Evolutionary conservation across 2,329 filamentous ascomycete species (phyloP).

Genomic region (Colletotrichum sublineola): DNA sequence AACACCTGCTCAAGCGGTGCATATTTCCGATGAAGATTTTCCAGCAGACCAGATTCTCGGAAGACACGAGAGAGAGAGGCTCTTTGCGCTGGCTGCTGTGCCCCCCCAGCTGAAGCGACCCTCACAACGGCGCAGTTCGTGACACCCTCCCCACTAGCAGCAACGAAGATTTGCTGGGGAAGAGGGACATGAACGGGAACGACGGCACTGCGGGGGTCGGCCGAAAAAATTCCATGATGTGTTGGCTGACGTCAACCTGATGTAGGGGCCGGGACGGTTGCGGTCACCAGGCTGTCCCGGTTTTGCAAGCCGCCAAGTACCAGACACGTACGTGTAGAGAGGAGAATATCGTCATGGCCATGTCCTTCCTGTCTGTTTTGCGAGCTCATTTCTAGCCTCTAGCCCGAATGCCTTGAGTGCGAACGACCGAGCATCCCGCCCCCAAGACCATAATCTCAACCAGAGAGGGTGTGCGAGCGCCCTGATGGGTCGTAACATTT

Average conservation of each 20-base stretch:
- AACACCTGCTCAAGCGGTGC: constrained; percentile 13
- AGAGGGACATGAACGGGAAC: background rate
- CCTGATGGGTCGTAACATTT: background rate
- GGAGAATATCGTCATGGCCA: background rate
- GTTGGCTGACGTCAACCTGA: constrained; percentile 34
- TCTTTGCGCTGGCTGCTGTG: background rate
- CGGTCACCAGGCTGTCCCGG: constrained; percentile 14
- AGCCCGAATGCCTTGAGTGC: background rate
- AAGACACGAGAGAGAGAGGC: background rate
- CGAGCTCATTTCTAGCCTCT: background rate
- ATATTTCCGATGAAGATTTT: background rate
- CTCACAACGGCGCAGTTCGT: background rate
- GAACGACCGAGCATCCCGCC: background rate
- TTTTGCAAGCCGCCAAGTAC: constrained; percentile 8
- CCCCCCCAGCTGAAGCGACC: background rate
- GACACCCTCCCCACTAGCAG: background rate
- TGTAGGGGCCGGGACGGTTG: constrained; percentile 4
- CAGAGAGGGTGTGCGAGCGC: no score
- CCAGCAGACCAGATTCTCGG: background rate
- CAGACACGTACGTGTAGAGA: background rate
- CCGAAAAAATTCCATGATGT: background rate
- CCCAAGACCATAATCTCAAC: no score
- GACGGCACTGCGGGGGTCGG: background rate
- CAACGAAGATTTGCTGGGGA: background rate
- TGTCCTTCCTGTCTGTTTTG: no score